A percentile compares a stretch with the other conserved stretches of the same genome.
Evolutionary conservation across 2,329 filamentous ascomycete species (phyloP).

Genomic region (Furcasterigmium sp.): DNA sequence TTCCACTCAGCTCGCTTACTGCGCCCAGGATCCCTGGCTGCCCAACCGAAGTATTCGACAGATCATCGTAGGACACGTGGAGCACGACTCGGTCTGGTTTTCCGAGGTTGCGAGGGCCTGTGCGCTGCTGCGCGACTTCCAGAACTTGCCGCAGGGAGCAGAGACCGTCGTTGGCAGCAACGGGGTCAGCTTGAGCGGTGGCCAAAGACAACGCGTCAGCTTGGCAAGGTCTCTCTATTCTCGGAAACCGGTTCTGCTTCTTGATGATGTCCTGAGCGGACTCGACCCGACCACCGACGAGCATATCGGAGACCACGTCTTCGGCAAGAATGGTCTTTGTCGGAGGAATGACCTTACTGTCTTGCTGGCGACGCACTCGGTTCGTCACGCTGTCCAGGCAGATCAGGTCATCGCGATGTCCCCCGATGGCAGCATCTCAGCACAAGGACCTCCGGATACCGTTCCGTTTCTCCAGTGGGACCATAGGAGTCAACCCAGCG

Average conservation of each 20-base stretch:
- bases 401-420: constrained; percentile 44
- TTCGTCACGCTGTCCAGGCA: constrained; percentile 24
- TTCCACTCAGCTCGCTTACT: constrained; percentile 16
- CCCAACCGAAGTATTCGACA: constrained; percentile 23
- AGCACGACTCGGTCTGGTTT: constrained; percentile 22
- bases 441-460: constrained; percentile 26
- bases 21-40: constrained; percentile 19
- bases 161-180: constrained; percentile 61
- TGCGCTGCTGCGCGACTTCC: constrained; percentile 22
- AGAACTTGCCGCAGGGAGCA: constrained; percentile 19
- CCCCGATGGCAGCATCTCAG: constrained; percentile 30
- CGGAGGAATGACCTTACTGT: constrained; percentile 29
- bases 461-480: neutral
- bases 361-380: constrained; percentile 34
- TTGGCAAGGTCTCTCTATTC: constrained; percentile 62
- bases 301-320: constrained; percentile 26
- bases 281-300: constrained; percentile 48
- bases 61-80: constrained; percentile 23
- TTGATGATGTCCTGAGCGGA: constrained; percentile 70
- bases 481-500: neutral
- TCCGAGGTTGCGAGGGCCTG: constrained; percentile 20
- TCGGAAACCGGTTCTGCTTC: constrained; percentile 60
- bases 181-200: constrained; percentile 63
- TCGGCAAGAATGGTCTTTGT: constrained; percentile 32
- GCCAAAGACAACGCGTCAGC: constrained; percentile 66